Conservation (phyloP, 2,329 filamentous ascomycete species). For the Neurospora crassa region DNA sequence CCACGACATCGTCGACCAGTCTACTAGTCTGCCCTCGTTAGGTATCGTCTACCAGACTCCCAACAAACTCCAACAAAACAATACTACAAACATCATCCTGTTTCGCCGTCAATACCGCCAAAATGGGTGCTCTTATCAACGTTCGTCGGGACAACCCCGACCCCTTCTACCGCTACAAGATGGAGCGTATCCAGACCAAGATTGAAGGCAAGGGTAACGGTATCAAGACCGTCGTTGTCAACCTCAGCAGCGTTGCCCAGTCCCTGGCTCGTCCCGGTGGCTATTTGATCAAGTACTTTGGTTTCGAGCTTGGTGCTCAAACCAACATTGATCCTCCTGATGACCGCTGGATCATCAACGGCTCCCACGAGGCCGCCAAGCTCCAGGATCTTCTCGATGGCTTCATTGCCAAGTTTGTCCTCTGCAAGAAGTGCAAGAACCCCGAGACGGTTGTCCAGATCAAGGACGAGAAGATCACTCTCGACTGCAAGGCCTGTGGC, state of each 20-base stretch:
- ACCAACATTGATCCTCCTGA: slow-evolving; percentile 96
- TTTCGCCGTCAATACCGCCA: slow-evolving; percentile 39
- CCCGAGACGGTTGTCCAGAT: slow-evolving; percentile 94
- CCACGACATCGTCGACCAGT: slow-evolving; percentile 29
- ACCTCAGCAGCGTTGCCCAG: slow-evolving; percentile 84
- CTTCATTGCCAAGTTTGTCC: slow-evolving; percentile 97
- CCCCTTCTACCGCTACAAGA: slow-evolving; percentile 99
- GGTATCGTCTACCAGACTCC: slow-evolving; percentile 8
- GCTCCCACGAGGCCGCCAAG: slow-evolving; percentile 88
- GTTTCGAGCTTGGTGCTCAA: slow-evolving; percentile 96
- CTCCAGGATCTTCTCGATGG: slow-evolving; percentile 97
- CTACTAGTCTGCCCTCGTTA: slow-evolving; percentile 9
- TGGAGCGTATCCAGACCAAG: slow-evolving; percentile 97
- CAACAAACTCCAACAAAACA: background rate
- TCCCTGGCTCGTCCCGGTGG: slow-evolving; percentile 86
- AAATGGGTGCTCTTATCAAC: slow-evolving; percentile 87
- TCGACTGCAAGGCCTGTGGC: slow-evolving; percentile 98
- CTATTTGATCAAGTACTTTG: slow-evolving; percentile 99
- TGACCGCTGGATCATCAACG: slow-evolving; percentile 99
- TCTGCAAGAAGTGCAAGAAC: slow-evolving; percentile 99
- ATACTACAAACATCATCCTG: slow-evolving; percentile 6
- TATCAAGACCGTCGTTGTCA: slow-evolving; percentile 98
- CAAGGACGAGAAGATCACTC: slow-evolving; percentile 83
- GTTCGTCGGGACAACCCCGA: slow-evolving; percentile 97
- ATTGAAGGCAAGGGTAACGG: slow-evolving; percentile 99